Percentiles rank a stretch among this genome's conserved stretches.
Conservation (phyloP, 2,329 filamentous ascomycete genomes). For the Tolypocladium tundrense region DNA sequence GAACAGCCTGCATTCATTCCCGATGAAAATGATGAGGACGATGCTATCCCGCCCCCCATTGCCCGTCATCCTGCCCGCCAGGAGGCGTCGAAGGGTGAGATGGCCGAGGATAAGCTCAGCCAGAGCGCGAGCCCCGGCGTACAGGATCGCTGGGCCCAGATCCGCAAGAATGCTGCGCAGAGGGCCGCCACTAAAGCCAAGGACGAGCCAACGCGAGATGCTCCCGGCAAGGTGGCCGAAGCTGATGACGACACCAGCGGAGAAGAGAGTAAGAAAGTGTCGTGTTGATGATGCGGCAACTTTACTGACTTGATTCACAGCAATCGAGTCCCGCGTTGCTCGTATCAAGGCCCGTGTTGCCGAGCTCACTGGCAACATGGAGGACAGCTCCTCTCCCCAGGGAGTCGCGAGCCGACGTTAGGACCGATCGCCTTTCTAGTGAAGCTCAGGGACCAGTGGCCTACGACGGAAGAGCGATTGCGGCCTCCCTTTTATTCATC, state of each 20-base stretch:
- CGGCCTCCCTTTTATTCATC: background rate
- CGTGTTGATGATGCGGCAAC: background rate
- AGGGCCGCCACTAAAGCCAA: slow-evolving; percentile 56
- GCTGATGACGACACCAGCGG: slow-evolving; percentile 84
- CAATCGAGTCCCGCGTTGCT: slow-evolving; percentile 91
- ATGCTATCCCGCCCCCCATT: slow-evolving; percentile 43
- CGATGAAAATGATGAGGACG: slow-evolving; percentile 34
- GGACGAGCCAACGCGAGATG: slow-evolving; percentile 49
- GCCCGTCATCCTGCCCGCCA: slow-evolving; percentile 24
- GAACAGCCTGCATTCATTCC: slow-evolving; percentile 82
- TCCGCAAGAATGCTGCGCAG: slow-evolving; percentile 86
- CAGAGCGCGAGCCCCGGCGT: slow-evolving; percentile 23
- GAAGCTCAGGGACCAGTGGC: background rate
- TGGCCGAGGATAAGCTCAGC: slow-evolving; percentile 21
- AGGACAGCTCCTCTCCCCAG: slow-evolving; percentile 35
- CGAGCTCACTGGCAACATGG: slow-evolving; percentile 81
- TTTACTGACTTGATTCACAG: slow-evolving; percentile 33
- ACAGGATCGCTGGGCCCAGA: slow-evolving; percentile 87
- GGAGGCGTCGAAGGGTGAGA: slow-evolving; percentile 15
- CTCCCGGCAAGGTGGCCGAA: slow-evolving; percentile 46
- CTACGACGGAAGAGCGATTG: background rate
- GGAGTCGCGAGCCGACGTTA: slow-evolving; percentile 12
- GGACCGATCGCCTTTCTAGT: slow-evolving; percentile 4
- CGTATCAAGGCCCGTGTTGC: slow-evolving; percentile 97
- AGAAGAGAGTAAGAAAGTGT: slow-evolving; percentile 71